Evolutionary conservation across 495 filamentous ascomycete genomes (phyloP), one percentile per base, ranked within the genome.

Genomic region (Aspergillus funiculosus): DNA sequence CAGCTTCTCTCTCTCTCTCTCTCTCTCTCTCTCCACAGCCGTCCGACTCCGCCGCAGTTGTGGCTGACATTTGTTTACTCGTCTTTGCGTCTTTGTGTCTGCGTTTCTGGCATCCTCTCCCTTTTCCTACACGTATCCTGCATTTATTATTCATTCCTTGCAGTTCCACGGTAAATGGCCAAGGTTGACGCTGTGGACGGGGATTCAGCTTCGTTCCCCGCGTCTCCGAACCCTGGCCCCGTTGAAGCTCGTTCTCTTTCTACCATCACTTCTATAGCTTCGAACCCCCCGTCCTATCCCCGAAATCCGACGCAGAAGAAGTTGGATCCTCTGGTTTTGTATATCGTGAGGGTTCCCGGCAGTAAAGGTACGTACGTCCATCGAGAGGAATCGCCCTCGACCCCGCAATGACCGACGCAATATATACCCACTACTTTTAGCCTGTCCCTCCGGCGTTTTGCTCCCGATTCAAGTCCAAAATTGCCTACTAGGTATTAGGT

Each of bases 341-440:
- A 97, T 59, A 94, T 97, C 50, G 89, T 89, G 8, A 74, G 89
- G 44, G 90, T 97, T 0, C 91, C 91, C 2, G 90, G 92, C 10
- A 94, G 84, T 50, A 79, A 79, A 80, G 89, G 89, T 91, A 71
- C 25, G 73, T 61, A 22, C 18, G 10, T 34, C 11, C 6, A 22
- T 25, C 35, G 9, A 17, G 35, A 38, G 1, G n/a, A 9, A 11
- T 9, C 15, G 8, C 20, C 17, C 4, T 5, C 35, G 20, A 38
- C 35, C 35, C 35, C 24, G 44, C 37, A n/a, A 39, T 39, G 18
- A 8, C 32, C 10, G 25, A 13, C 6, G 7, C 18, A 11, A 6
- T 6, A 20, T 17, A 14, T 2, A 14, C 39, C 38, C 39, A 28
- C 28, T 29, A 13, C 24, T 32, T 10, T 31, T 11, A 35, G 40